Percentiles rank a stretch among this genome's conserved stretches.
Evolutionary conservation across 495 filamentous ascomycete genomes (phyloP).

Genomic region (Filosporella fistucella): DNA sequence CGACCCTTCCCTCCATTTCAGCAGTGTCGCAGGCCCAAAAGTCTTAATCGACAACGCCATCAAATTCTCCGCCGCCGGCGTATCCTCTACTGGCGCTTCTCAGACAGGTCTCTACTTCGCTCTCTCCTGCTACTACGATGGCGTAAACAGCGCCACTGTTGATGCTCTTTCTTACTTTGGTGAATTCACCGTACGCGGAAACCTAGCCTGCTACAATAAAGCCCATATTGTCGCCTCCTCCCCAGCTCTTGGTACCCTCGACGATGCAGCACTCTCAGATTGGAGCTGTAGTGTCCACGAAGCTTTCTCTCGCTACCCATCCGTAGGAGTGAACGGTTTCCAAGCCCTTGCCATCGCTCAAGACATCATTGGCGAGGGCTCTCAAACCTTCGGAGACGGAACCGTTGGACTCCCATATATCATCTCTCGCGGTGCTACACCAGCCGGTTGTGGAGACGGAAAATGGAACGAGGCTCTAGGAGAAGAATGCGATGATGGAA

Average conservation of each 20-base stretch:
- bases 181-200: constrained; percentile 34
- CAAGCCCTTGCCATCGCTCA: constrained; percentile 42
- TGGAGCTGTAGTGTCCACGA: constrained; percentile 48
- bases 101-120: constrained; percentile 37
- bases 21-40: constrained; percentile 18
- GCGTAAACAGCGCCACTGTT: constrained; percentile 26
- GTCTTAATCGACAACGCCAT: constrained; percentile 36
- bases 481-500: constrained; percentile 44
- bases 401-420: constrained; percentile 44
- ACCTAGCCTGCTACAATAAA: constrained; percentile 38
- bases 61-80: constrained; percentile 30
- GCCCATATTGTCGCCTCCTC: constrained; percentile 41
- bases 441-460: constrained; percentile 41
- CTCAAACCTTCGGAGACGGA: constrained; percentile 35
- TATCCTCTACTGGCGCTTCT: constrained; percentile 8
- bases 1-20: constrained; percentile 31
- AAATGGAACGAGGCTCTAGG: constrained; percentile 30
- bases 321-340: constrained; percentile 34
- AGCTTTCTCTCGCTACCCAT: constrained; percentile 39
- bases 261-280: constrained; percentile 35
- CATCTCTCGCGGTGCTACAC: constrained; percentile 42
- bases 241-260: constrained; percentile 32
- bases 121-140: constrained; percentile 26
- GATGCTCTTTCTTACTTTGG: constrained; percentile 40
- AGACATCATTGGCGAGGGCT: constrained; percentile 32